Evolutionary conservation across 2,329 filamentous ascomycete species (phyloP), one percentile per base, ranked within the genome.

Genomic region (Sporothrix curviconia): DNA sequence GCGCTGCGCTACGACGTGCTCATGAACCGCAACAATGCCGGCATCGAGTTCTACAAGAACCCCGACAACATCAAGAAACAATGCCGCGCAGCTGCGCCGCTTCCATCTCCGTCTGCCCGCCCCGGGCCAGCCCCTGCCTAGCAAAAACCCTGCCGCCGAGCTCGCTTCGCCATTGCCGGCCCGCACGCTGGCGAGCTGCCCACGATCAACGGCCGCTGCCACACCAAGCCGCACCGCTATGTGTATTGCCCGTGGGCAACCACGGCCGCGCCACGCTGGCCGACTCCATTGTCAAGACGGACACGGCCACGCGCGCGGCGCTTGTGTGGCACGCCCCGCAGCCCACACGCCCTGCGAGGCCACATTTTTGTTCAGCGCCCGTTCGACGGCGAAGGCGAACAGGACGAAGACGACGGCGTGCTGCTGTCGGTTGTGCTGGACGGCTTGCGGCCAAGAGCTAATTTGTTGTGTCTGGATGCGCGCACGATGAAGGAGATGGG

Each of bases 1-100:
- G 74, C 73, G 7, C 81, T 90, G 60, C 90, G 90, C 71, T 85
- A 90, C 68, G 80, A 88, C 51, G 81, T 87, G 39, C 67, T 91
- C 3, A 71, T 85, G 14, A 76, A 82, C 53, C 76, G 75, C 2
- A 66, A 82, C 30, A 73, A 71, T 7, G 77, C 76, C 0, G 72
- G 75, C 1, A 66, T 68, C 59, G 72, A 69, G 19, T 77, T 74
- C 59, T 76, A 72, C 69, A 65, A 69, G n/a, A 69, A 76, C 14
- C 68, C 74, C 50, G 68, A 72, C 19, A 72, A 68, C 9, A 64
- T 67, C 4, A 69, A 71, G n/a, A n/a, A n/a, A n/a, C n/a, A n/a
- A n/a, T n/a, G n/a, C n/a, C n/a, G n/a, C n/a, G n/a, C n/a, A n/a
- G n/a, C n/a, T n/a, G n/a, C 61, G 17, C 12, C 8, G 6, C 19